These are phyloP conservation scores for Nicotiana knightiana DNA, from an alignment of 257 asterid genomes.

Conservation along the genomic window DNA sequence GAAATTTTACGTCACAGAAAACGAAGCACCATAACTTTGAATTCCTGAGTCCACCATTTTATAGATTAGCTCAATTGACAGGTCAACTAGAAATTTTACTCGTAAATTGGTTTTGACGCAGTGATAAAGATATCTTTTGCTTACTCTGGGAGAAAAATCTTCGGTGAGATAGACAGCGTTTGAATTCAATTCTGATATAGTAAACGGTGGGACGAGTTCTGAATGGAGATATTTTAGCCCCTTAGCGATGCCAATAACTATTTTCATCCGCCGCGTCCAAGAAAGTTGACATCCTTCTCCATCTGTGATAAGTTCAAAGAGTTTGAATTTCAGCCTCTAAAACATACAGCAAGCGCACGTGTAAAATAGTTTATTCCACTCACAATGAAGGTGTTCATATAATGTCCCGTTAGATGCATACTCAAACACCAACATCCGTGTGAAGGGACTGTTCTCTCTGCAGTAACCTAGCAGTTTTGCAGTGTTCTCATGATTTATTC, in stretches of 20 bases:
- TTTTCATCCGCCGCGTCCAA: conserved; percentile 92
- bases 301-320: conserved; percentile 34
- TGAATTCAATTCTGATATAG: conserved; percentile 76
- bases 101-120: background rate
- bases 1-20: no score
- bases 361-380: conserved; percentile 18
- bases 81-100: background rate
- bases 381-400: conserved; percentile 92
- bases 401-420: conserved; percentile 98
- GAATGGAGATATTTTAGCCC: conserved; percentile 87
- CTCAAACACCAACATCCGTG: conserved; percentile 91
- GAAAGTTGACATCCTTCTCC: conserved; percentile 93
- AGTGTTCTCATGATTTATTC: conserved; percentile 60
- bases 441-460: conserved; percentile 69
- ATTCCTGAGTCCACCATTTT: no score
- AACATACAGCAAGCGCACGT: background rate
- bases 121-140: background rate
- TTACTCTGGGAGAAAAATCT: conserved; percentile 93
- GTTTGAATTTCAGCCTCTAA: background rate
- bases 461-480: conserved; percentile 91
- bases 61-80: background rate
- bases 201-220: conserved; percentile 79
- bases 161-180: conserved; percentile 85
- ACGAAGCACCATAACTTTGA: no score
- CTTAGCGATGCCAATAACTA: conserved; percentile 75